phyloP scores from a whole-genome alignment of 805 yeast genomes.

The Naumovozyma castellii region DNA sequence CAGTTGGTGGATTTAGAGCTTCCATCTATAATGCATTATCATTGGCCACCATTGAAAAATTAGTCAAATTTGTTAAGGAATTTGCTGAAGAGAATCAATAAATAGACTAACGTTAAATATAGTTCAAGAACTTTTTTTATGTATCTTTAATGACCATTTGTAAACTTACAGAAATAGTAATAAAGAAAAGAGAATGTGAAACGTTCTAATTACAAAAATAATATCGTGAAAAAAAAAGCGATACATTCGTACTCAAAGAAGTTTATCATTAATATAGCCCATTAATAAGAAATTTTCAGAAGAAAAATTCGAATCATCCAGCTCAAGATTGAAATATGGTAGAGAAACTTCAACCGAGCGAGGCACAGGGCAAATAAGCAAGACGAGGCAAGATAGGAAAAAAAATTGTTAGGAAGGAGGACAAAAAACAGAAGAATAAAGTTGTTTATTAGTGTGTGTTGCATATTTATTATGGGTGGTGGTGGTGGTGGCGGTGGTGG shows the following conservation, averaged over 20 bases:
- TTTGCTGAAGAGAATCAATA: slow-evolving; percentile 41
- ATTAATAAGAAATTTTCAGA: slow-evolving; percentile 22
- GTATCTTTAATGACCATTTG: too few relatives aligned
- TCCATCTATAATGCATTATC: slow-evolving; percentile 85
- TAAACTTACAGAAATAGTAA: neutral
- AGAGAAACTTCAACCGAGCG: slow-evolving; percentile 41
- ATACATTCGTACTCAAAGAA: slow-evolving; percentile 54
- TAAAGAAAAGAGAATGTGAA: slow-evolving; percentile 8
- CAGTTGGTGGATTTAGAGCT: slow-evolving; percentile 95
- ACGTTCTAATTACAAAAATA: slow-evolving; percentile 27
- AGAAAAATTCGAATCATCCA: slow-evolving; percentile 35
- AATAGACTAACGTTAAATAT: too few relatives aligned
- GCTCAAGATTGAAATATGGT: slow-evolving; percentile 44
- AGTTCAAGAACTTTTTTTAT: too few relatives aligned
- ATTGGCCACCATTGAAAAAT: slow-evolving; percentile 44
- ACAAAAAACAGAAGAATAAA: too few relatives aligned
- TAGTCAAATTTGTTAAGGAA: slow-evolving; percentile 47
- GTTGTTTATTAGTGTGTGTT: too few relatives aligned
- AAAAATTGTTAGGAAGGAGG: too few relatives aligned
- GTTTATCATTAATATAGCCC: slow-evolving; percentile 43
- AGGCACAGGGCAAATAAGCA: slow-evolving; percentile 48
- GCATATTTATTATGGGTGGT: too few relatives aligned
- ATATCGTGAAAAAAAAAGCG: slow-evolving; percentile 13
- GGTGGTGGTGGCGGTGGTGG: too few relatives aligned
- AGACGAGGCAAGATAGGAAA: too few relatives aligned